Percentiles rank a stretch among this genome's conserved stretches.
Conservation (phyloP, 768 basidiomycete species). For the Paxillus involutus region DNA sequence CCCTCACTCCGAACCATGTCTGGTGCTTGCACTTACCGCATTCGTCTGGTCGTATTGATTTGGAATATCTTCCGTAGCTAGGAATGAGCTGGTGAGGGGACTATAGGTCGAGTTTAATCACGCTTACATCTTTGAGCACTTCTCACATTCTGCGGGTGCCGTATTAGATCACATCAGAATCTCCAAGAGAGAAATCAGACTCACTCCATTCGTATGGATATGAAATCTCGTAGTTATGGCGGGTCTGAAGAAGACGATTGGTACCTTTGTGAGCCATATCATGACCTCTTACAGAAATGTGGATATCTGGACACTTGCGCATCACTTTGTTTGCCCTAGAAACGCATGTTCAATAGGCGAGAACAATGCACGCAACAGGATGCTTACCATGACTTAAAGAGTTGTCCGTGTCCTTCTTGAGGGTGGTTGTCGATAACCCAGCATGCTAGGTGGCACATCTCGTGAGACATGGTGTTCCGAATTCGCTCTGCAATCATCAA, state of each 20-base stretch:
- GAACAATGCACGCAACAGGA: not conserved
- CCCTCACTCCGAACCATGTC: not conserved
- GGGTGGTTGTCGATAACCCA: constrained; percentile 78
- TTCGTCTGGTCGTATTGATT: constrained; percentile 66
- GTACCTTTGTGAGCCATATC: constrained; percentile 2
- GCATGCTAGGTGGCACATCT: constrained; percentile 89
- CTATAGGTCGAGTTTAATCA: not conserved
- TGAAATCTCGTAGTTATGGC: constrained; percentile 73
- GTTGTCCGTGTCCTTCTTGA: constrained; percentile 69
- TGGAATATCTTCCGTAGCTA: constrained; percentile 75
- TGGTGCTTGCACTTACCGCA: constrained; percentile 44
- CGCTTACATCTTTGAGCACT: constrained; percentile 62
- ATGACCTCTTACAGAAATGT: constrained; percentile 57
- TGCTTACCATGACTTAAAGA: constrained; percentile 71
- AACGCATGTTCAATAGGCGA: not conserved
- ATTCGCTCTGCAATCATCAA: constrained; percentile 58
- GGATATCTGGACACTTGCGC: constrained; percentile 63
- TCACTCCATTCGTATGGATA: constrained; percentile 75
- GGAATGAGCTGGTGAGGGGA: constrained; percentile 3
- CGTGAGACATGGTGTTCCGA: constrained; percentile 80
- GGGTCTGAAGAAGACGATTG: constrained; percentile 44
- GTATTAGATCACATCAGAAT: constrained; percentile 2
- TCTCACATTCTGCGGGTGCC: constrained; percentile 51
- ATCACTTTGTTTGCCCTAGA: constrained; percentile 70
- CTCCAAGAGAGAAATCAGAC: constrained; percentile 23